Evolutionary conservation across 768 basidiomycete species (phyloP).

Genomic region (Trametes villosa): DNA sequence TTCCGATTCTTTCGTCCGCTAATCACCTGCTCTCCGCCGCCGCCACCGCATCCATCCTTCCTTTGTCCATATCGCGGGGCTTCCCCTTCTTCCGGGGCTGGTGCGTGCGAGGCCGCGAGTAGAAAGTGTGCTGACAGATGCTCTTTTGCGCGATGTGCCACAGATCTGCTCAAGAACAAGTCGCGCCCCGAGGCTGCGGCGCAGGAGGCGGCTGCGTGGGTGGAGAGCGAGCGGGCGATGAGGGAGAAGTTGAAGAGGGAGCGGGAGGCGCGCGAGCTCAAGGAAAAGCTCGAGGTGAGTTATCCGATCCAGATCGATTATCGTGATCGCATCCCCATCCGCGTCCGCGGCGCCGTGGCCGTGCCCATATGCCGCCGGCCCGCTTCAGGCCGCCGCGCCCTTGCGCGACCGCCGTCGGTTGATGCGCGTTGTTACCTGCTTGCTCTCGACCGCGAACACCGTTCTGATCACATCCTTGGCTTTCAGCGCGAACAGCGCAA

Average conservation of each 20-base stretch:
- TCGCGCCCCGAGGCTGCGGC: slow-evolving; percentile 79
- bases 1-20: slow-evolving; percentile 20
- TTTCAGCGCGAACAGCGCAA: slow-evolving; percentile 49
- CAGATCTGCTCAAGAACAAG: slow-evolving; percentile 85
- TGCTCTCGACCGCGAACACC: slow-evolving; percentile 6
- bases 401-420: neutral
- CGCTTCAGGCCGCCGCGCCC: neutral
- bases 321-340: slow-evolving; percentile 27
- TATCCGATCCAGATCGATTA: slow-evolving; percentile 27
- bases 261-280: slow-evolving; percentile 69
- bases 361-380: neutral
- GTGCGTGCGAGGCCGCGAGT: slow-evolving; percentile 28
- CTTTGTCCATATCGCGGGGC: slow-evolving; percentile 15
- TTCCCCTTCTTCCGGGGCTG: slow-evolving; percentile 18
- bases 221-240: slow-evolving; percentile 74
- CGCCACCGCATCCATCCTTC: slow-evolving; percentile 10
- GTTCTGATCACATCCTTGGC: slow-evolving; percentile 12
- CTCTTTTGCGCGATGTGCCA: neutral
- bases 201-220: slow-evolving; percentile 69
- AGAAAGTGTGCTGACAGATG: slow-evolving; percentile 33
- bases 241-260: slow-evolving; percentile 73
- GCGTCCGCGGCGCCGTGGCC: neutral
- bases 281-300: slow-evolving; percentile 70
- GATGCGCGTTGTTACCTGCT: slow-evolving; percentile 9
- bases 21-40: slow-evolving; percentile 21